phyloP scores from a whole-genome alignment of 2,329 filamentous ascomycete genomes.

The Pseudogymnoascus sp. region DNA sequence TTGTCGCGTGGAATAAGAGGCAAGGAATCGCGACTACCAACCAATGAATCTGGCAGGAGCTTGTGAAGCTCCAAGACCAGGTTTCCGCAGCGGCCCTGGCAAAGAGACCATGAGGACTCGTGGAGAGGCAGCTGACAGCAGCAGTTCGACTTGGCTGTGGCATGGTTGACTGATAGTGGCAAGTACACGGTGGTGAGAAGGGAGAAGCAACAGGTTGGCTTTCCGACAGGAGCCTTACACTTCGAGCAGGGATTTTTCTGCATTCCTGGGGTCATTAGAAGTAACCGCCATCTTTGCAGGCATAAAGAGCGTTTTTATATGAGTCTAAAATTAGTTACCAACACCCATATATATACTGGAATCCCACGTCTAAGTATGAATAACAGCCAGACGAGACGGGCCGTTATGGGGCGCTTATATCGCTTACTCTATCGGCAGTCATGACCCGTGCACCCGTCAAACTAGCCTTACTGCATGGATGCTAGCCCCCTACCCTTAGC shows the following conservation, averaged over 20 bases:
- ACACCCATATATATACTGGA: neutral
- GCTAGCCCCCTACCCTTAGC: neutral
- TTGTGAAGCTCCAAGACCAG: too few species aligned
- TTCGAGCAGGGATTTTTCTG: neutral
- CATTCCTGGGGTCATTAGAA: too few species aligned
- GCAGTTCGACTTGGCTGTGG: neutral
- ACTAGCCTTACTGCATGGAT: neutral
- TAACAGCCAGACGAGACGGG: neutral
- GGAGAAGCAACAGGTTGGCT: neutral
- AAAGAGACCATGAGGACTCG: too few species aligned
- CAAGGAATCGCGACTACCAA: too few species aligned
- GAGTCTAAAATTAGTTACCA: neutral
- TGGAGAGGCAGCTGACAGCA: neutral
- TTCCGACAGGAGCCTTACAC: neutral
- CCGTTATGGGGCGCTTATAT: neutral
- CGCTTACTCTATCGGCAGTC: neutral
- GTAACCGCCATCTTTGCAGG: too few species aligned
- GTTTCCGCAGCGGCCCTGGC: too few species aligned
- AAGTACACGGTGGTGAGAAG: neutral
- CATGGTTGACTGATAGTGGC: neutral
- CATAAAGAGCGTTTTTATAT: neutral
- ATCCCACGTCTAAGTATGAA: neutral
- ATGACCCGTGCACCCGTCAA: conserved; percentile 1
- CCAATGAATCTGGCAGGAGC: too few species aligned
- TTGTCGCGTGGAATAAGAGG: too few species aligned